Base-by-base conservation (phyloP, 441 rosid genomes). In the Populus hybrid region DNA sequence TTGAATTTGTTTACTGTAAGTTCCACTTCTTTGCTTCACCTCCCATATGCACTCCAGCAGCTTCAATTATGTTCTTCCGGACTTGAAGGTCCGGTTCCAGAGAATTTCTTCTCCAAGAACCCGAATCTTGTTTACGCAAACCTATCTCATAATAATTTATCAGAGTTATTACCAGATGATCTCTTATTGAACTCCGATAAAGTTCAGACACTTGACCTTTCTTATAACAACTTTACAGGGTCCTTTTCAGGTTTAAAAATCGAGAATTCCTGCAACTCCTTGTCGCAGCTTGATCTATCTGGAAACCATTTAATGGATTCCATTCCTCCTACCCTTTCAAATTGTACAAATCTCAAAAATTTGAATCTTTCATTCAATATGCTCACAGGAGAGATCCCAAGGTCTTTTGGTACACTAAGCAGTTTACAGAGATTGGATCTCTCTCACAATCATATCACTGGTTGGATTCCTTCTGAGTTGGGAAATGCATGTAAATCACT, bases 141-240 rank as follows among this genome's bases (percentile, higher is more conserved):
- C 81, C 87, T 91, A 50, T 88, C 97, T 46, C 81, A 83, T 70
- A 95, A 90, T 84, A 90, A 94, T 81, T 80, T 93, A 72, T 87
- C 97, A 11, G 95, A 95, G 14, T 61, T 81, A 68, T 78, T 91
- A 61, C 97, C 98, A 0, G 86, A 86, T 42, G 86, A 87, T 79
- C 78, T 95, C 84, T 81, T 89, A 34, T 74, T 82, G 32, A 81
- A 69, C 54, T 78, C 88, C 76, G 89, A 88, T 79, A 90, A 91
- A 80, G 86, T 95, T 36, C 93, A 89, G 88, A 74, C 75, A 63
- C 92, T 93, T 69, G 98, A 92, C 78, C 88, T 95, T n/a, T 95
- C 99, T 28, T 81, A 79, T 73, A 95, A 95, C 89, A 95, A 95
- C 81, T 80, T 95, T n/a, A 85, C 97, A 34, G 98, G 99, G 34